Percentiles rank a stretch among this genome's conserved stretches.
Conservation (phyloP, 2,329 filamentous ascomycete species). For the Cryphonectria nitschkei region DNA sequence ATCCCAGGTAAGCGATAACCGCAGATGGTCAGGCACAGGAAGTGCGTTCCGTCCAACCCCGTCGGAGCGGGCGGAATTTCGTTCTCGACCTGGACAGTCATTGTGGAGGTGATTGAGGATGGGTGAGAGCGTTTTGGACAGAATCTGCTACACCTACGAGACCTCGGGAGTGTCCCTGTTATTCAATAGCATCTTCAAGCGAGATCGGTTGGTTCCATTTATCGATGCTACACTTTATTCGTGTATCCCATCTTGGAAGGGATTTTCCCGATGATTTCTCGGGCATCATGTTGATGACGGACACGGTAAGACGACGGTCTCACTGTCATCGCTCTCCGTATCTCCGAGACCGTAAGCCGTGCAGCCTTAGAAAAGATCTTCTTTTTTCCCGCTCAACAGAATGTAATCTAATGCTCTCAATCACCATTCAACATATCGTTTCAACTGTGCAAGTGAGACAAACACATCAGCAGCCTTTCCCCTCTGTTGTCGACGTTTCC, state of each 20-base stretch:
- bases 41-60: constrained; percentile 22
- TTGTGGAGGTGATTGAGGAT: not conserved
- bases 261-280: not conserved
- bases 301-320: not conserved
- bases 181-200: not conserved
- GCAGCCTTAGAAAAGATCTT: not conserved
- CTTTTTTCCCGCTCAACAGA: not conserved
- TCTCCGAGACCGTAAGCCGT: not conserved
- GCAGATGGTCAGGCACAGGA: constrained; percentile 51
- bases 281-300: not conserved
- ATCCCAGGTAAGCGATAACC: constrained; percentile 52
- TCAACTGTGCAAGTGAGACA: no score
- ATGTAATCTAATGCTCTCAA: no score
- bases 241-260: not conserved
- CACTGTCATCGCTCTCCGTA: not conserved
- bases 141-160: not conserved
- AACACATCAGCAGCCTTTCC: not conserved
- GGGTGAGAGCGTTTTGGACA: not conserved
- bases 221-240: not conserved
- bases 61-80: not conserved
- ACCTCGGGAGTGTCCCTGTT: not conserved
- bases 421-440: no score
- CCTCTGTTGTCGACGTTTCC: not conserved
- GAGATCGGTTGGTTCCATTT: not conserved
- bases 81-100: not conserved